Base-by-base conservation (phyloP, 176 grass and related monocot species). In the Tillandsia fasciculata region DNA sequence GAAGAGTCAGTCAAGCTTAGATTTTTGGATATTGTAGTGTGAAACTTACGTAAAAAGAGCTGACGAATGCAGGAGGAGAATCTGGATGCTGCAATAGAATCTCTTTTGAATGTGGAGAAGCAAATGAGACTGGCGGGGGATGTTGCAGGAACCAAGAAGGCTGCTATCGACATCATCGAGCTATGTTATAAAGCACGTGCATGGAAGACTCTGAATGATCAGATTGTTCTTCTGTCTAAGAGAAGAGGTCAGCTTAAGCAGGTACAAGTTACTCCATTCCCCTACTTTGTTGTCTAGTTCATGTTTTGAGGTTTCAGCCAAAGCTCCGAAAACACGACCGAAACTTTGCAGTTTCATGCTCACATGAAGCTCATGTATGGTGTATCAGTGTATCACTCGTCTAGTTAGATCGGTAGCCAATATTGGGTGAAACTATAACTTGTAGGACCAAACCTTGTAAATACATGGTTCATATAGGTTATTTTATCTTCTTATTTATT, bases 201-300 rank as follows among this genome's bases (percentile, higher is more conserved):
- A 15, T 99, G 94, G 94, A 99, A 99, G 85, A 99, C 94, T 24
- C 77, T 99, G 51, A 93, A 99, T 23, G 94, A 99, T 74, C 94
- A 99, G 78, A 99, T 99, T 63, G 51, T 93, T 48, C 77, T 99
- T 72, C 58, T 99, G 54, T 93, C 94, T 2, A 99, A 99, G 71
- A 85, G 94, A 65, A 86, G 94, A 78, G 94, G 94, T 6, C 94
- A 99, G 69, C 89, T 99, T 70, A 99, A 99, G 71, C 94, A 99
- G 89, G 94, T 99, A 28, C 2, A 3, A 53, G 9, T 29, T 54
- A 26, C 33, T 12, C 10, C 14, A 11, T 15, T 63, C 54, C 26
- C 64, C 12, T 59, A 27, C 11, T 15, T 71, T 51, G 49, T 4
- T 13, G 53, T 10, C 11, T 42, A 42, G 33, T 42, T 42, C 33